These are phyloP conservation scores for Botrytis hyacinthi DNA, from an alignment of 2,329 filamentous ascomycete genomes.

Conservation along the genomic window DNA sequence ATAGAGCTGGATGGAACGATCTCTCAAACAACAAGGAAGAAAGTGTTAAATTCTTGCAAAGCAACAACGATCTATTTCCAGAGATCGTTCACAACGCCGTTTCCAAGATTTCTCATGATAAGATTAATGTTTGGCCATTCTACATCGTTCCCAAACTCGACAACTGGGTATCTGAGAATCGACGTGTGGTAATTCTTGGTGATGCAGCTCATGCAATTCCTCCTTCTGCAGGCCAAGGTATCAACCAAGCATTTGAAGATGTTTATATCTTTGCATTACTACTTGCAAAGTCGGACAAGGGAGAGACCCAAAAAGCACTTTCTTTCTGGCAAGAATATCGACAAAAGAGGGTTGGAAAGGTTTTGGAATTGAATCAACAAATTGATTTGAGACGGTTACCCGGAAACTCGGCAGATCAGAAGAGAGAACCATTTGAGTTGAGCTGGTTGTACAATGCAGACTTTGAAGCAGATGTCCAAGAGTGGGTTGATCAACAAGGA, in stretches of 20 bases:
- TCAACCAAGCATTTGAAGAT: conserved; percentile 52
- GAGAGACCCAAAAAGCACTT: conserved; percentile 35
- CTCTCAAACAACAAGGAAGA: conserved; percentile 43
- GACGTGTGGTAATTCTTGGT: conserved; percentile 46
- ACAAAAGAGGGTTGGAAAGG: conserved; percentile 47
- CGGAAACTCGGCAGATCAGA: conserved; percentile 37
- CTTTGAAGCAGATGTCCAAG: conserved; percentile 22
- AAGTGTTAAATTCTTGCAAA: conserved; percentile 40
- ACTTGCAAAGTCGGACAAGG: conserved; percentile 33
- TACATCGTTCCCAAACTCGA: conserved; percentile 45
- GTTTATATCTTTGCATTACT: conserved; percentile 47
- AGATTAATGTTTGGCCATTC: conserved; percentile 48
- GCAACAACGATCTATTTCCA: conserved; percentile 39
- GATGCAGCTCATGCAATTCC: conserved; percentile 51
- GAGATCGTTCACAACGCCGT: conserved; percentile 43
- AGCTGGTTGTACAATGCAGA: conserved; percentile 25
- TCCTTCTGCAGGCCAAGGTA: conserved; percentile 47
- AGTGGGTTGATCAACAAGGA: conserved; percentile 21
- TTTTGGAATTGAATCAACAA: conserved; percentile 49
- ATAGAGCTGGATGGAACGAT: conserved; percentile 45
- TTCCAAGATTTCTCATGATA: conserved; percentile 38
- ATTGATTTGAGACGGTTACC: conserved; percentile 39
- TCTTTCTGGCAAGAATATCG: conserved; percentile 49
- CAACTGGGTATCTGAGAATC: conserved; percentile 41
- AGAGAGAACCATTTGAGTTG: conserved; percentile 43